Conservation (phyloP, 202 grass and related monocot genomes). For the Panicum hallii region DNA sequence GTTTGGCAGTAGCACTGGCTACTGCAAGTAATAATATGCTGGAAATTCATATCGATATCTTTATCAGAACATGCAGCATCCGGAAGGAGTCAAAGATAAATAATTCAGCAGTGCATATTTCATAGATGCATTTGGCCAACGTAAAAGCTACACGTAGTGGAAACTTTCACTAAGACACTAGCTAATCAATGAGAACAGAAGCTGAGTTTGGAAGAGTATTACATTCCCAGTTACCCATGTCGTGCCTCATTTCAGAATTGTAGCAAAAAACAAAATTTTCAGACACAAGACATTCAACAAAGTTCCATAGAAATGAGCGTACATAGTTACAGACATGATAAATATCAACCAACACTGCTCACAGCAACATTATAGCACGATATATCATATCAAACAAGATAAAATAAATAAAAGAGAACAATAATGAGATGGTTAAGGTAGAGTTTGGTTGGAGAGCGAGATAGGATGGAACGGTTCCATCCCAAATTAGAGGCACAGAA, state of each 20-base stretch:
- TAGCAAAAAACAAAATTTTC: background rate
- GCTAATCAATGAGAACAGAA: background rate
- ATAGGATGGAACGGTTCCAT: too few relatives aligned
- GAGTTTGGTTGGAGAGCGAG: too few relatives aligned
- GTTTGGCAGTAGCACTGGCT: background rate
- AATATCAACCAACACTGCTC: conserved; percentile 8
- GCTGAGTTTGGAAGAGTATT: background rate
- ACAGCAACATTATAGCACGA: background rate
- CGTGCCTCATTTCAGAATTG: background rate
- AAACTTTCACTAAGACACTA: background rate
- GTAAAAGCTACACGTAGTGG: background rate
- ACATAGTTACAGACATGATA: background rate
- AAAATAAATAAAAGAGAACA: background rate
- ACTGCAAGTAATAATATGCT: background rate
- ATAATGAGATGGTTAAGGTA: background rate
- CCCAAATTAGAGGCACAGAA: too few relatives aligned
- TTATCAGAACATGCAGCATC: background rate
- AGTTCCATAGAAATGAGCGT: background rate
- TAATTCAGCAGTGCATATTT: background rate
- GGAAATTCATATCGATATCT: background rate
- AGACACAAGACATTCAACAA: background rate
- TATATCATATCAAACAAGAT: conserved; percentile 5
- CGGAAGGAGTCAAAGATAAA: background rate
- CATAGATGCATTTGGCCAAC: background rate
- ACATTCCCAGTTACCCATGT: background rate